Evolutionary conservation across 106 monocot genomes (phyloP).

Genomic region (Apostasia shenzhenica): DNA sequence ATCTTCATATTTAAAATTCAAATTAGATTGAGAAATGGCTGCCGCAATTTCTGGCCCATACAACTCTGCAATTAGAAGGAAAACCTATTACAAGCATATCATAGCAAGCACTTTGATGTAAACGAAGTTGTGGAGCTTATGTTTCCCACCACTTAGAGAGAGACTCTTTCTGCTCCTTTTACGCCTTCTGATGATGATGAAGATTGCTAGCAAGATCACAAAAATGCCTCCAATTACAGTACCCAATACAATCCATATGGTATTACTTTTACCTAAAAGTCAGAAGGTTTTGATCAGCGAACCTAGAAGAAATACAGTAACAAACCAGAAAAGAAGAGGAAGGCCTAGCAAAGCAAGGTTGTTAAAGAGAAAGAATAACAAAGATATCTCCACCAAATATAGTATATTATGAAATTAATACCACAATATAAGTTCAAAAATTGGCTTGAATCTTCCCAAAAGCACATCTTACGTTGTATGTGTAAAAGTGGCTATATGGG

Average conservation of each 20-base stretch:
- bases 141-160: conserved; percentile 25
- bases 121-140: not conserved
- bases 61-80: conserved; percentile 22
- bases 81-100: not conserved
- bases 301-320: not conserved
- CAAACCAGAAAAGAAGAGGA: not conserved
- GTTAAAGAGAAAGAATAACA: no score
- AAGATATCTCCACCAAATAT: no score
- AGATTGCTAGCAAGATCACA: conserved; percentile 25
- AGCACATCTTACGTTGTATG: no score
- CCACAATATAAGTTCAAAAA: no score
- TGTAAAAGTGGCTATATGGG: no score
- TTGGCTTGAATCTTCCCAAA: no score
- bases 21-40: conserved; percentile 43
- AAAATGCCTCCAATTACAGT: conserved; percentile 27
- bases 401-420: no score
- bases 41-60: conserved; percentile 29
- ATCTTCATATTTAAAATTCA: conserved; percentile 52
- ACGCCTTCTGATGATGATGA: conserved; percentile 15
- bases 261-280: conserved; percentile 12
- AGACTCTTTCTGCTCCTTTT: conserved; percentile 9
- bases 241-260: conserved; percentile 24
- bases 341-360: no score
- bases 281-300: conserved; percentile 9
- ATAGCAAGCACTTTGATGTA: not conserved